Evolutionary conservation across 257 asterid species (phyloP).

Genomic region (Nicotiana otophora): DNA sequence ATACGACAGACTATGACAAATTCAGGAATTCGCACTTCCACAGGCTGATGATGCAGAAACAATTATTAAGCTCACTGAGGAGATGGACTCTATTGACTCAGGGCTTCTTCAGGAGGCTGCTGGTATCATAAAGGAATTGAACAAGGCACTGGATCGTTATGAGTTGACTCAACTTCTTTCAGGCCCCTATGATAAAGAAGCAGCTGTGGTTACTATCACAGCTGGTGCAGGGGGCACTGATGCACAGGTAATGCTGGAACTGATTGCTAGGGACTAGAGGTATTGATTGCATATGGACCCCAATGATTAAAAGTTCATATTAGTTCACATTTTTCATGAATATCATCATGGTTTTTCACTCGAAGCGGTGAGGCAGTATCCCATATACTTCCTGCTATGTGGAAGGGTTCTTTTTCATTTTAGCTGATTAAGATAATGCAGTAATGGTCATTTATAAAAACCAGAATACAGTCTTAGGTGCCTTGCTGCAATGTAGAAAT

Average conservation of each 20-base stretch:
- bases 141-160: constrained; percentile 70
- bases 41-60: constrained; percentile 89
- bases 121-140: constrained; percentile 64
- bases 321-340: neutral
- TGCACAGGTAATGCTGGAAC: constrained; percentile 72
- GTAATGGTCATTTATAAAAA: neutral
- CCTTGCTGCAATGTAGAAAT: neutral
- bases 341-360: neutral
- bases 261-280: neutral
- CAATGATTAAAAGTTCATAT: neutral
- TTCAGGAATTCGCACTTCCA: neutral
- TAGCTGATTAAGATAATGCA: neutral
- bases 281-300: neutral
- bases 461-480: neutral
- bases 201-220: constrained; percentile 69
- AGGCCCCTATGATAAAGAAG: constrained; percentile 94
- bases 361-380: neutral
- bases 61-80: constrained; percentile 85
- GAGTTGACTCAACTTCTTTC: constrained; percentile 94
- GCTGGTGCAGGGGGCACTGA: constrained; percentile 99
- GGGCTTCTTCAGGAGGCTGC: constrained; percentile 85
- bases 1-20: neutral
- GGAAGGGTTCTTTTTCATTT: neutral
- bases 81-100: constrained; percentile 74
- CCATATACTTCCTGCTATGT: neutral